phyloP scores from a whole-genome alignment of 306 rosid species.

The Clitoria ternatea region DNA sequence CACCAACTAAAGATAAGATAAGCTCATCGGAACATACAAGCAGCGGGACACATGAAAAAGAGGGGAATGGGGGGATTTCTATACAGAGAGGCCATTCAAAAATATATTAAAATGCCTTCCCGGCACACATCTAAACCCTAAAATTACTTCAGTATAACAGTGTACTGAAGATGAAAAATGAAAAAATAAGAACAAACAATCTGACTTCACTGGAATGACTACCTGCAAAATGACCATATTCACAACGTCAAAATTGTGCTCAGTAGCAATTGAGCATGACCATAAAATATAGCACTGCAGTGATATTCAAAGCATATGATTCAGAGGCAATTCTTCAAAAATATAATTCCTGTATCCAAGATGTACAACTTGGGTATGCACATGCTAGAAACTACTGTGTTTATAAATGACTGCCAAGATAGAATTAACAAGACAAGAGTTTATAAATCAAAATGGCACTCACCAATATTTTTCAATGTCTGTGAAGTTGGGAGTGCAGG shows the following conservation, averaged over 20 bases:
- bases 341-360: background rate
- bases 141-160: slow-evolving; percentile 46
- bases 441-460: slow-evolving; percentile 29
- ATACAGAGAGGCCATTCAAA: slow-evolving; percentile 50
- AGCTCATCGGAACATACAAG: slow-evolving; percentile 25
- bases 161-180: slow-evolving; percentile 61
- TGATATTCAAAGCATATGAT: background rate
- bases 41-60: slow-evolving; percentile 17
- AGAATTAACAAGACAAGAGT: too few species aligned
- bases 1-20: slow-evolving; percentile 19
- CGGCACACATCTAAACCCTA: slow-evolving; percentile 40
- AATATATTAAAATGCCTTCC: slow-evolving; percentile 46
- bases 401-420: background rate
- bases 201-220: slow-evolving; percentile 47
- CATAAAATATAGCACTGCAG: background rate
- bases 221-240: slow-evolving; percentile 60
- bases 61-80: slow-evolving; percentile 21
- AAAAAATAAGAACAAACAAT: slow-evolving; percentile 57
- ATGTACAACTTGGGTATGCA: background rate
- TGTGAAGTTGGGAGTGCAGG: slow-evolving; percentile 89
- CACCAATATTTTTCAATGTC: slow-evolving; percentile 77
- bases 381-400: background rate
- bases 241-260: slow-evolving; percentile 20
- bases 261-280: background rate
- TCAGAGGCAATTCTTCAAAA: background rate